A percentile compares a stretch with the other conserved stretches of the same genome.
Evolutionary conservation across 768 basidiomycete genomes (phyloP).

Genomic region (Hysterangium stoloniferum): DNA sequence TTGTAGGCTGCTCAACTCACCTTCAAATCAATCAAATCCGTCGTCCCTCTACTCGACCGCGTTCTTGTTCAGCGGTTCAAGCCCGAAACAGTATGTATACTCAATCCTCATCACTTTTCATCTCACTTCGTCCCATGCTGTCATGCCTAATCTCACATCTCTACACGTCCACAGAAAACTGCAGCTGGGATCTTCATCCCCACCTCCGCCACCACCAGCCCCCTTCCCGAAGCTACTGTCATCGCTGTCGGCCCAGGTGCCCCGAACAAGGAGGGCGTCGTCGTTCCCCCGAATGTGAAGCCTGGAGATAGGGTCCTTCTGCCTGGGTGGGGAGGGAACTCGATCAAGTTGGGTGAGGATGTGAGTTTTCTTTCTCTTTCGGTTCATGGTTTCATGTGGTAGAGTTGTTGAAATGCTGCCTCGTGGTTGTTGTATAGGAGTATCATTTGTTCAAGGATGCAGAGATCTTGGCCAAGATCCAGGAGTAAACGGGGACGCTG

Average conservation of each 20-base stretch:
- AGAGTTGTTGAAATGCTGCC: not conserved
- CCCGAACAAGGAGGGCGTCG: constrained; percentile 74
- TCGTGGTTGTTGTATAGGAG: constrained; percentile 46
- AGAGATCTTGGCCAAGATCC: constrained; percentile 94
- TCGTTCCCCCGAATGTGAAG: constrained; percentile 71
- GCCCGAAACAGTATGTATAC: constrained; percentile 74
- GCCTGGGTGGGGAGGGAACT: constrained; percentile 93
- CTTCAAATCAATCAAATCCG: constrained; percentile 89
- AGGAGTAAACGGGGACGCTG: constrained; percentile 55
- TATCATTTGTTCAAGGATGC: constrained; percentile 91
- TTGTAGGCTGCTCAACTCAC: constrained; percentile 80
- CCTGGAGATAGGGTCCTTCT: constrained; percentile 89
- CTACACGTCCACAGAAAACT: constrained; percentile 73
- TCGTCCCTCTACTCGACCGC: constrained; percentile 90
- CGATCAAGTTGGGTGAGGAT: constrained; percentile 96
- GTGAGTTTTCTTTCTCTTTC: constrained; percentile 41
- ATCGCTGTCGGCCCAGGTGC: constrained; percentile 93
- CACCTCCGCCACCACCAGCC: constrained; percentile 73
- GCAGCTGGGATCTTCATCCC: constrained; percentile 93
- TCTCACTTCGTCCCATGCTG: not conserved
- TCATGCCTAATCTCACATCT: not conserved
- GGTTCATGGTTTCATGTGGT: not conserved
- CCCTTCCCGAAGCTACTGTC: constrained; percentile 95
- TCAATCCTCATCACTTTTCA: not conserved
- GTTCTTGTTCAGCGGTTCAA: constrained; percentile 98